These are phyloP conservation scores for Aegle marmelos DNA, from an alignment of 345 rosid genomes.

Conservation along the genomic window DNA sequence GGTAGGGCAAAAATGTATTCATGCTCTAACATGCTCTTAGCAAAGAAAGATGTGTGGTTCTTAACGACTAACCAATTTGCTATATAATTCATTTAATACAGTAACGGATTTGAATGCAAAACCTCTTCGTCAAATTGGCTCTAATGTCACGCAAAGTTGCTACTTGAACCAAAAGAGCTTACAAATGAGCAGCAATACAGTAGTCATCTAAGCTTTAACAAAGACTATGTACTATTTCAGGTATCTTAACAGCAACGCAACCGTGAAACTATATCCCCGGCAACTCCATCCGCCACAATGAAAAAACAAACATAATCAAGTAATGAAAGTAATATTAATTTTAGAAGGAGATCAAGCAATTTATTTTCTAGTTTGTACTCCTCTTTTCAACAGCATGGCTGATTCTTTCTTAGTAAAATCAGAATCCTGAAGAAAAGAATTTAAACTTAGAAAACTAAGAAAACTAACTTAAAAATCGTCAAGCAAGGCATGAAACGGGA, in stretches of 20 bases:
- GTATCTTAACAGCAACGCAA: not conserved
- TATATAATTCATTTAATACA: not conserved
- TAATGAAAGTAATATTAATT: too few species aligned
- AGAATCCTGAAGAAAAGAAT: not conserved
- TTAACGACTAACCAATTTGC: not conserved
- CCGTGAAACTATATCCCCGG: not conserved
- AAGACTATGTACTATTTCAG: not conserved
- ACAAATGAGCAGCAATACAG: not conserved
- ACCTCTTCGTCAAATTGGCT: not conserved
- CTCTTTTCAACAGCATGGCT: not conserved
- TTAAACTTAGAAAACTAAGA: not conserved
- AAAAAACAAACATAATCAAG: too few species aligned
- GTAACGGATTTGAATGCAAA: not conserved
- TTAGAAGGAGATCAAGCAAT: not conserved
- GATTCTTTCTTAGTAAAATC: not conserved
- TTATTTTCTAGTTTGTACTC: not conserved
- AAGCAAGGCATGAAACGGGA: too few species aligned
- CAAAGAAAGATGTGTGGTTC: not conserved
- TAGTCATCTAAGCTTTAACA: too few species aligned
- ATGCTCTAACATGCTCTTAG: not conserved
- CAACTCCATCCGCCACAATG: not conserved
- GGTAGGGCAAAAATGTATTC: not conserved
- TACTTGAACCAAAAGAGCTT: not conserved
- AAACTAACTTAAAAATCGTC: too few species aligned
- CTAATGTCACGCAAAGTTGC: not conserved